Evolutionary conservation across 768 basidiomycete genomes (phyloP).

Genomic region (Tricholoma sp.): DNA sequence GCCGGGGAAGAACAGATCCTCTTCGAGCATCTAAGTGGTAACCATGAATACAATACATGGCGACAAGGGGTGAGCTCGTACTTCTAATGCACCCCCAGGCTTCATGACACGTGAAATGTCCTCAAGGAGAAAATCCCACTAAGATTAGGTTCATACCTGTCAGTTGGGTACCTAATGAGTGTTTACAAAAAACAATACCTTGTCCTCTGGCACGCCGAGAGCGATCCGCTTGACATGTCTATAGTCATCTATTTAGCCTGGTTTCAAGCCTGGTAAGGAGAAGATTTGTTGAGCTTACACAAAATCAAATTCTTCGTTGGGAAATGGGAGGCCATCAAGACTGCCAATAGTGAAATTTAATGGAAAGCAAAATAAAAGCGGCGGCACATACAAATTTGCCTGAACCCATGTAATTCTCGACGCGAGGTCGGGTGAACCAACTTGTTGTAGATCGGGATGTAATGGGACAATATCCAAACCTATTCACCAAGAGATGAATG

Average conservation of each 20-base stretch:
- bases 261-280: not conserved
- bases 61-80: constrained; percentile 17
- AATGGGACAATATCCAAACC: constrained; percentile 70
- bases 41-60: not conserved
- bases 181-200: constrained; percentile 31
- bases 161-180: not conserved
- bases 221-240: constrained; percentile 71
- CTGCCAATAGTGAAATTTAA: constrained; percentile 28
- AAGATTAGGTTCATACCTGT: not conserved
- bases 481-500: constrained; percentile 14
- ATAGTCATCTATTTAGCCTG: constrained; percentile 7
- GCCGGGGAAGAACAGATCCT: constrained; percentile 71
- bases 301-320: constrained; percentile 69
- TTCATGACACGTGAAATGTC: constrained; percentile 70
- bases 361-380: constrained; percentile 3
- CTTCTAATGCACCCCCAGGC: constrained; percentile 69
- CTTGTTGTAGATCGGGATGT: constrained; percentile 59
- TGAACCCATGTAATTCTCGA: constrained; percentile 68
- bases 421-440: constrained; percentile 53
- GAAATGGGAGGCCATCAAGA: constrained; percentile 65
- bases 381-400: constrained; percentile 55
- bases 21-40: constrained; percentile 56
- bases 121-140: constrained; percentile 70
- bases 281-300: constrained; percentile 42
- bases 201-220: constrained; percentile 71